Evolutionary conservation across 495 filamentous ascomycete species (phyloP).

Genomic region (Platismatia glauca): DNA sequence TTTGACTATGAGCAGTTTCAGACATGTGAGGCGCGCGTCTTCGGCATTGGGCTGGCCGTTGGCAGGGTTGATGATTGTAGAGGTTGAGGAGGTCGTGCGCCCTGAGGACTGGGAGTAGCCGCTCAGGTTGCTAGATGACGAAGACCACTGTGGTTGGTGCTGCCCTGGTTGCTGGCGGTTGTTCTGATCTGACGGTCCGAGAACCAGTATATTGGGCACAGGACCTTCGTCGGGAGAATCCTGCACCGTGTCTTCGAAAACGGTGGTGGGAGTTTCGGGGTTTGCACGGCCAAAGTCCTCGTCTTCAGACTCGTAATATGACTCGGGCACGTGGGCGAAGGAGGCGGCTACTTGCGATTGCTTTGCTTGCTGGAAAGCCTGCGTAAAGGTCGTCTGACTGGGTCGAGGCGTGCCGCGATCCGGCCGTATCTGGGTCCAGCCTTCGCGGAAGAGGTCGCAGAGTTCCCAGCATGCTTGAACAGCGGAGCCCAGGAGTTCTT

Average conservation of each 20-base stretch:
- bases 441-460: slow-evolving; percentile 86
- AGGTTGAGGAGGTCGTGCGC: slow-evolving; percentile 31
- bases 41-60: slow-evolving; percentile 61
- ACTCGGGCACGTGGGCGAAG: slow-evolving; percentile 21
- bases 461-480: slow-evolving; percentile 94
- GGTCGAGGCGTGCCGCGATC: slow-evolving; percentile 81
- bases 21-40: slow-evolving; percentile 62
- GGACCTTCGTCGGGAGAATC: slow-evolving; percentile 69
- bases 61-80: slow-evolving; percentile 18
- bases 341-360: slow-evolving; percentile 26
- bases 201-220: slow-evolving; percentile 75
- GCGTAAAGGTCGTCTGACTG: slow-evolving; percentile 62
- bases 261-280: slow-evolving; percentile 85
- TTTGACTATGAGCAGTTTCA: slow-evolving; percentile 69
- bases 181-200: slow-evolving; percentile 52
- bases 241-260: slow-evolving; percentile 76
- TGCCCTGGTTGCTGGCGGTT: slow-evolving; percentile 21
- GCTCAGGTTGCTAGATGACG: slow-evolving; percentile 64
- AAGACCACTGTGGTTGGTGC: slow-evolving; percentile 56
- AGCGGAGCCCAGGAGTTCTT: slow-evolving; percentile 74
- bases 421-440: slow-evolving; percentile 82
- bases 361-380: slow-evolving; percentile 42
- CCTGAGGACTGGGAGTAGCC: slow-evolving; percentile 63
- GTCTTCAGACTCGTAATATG: slow-evolving; percentile 22
- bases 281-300: slow-evolving; percentile 35